Evolutionary conservation across 2,329 filamentous ascomycete genomes (phyloP), one percentile per base, ranked within the genome.

Genomic region (Xylariaceae sp.): DNA sequence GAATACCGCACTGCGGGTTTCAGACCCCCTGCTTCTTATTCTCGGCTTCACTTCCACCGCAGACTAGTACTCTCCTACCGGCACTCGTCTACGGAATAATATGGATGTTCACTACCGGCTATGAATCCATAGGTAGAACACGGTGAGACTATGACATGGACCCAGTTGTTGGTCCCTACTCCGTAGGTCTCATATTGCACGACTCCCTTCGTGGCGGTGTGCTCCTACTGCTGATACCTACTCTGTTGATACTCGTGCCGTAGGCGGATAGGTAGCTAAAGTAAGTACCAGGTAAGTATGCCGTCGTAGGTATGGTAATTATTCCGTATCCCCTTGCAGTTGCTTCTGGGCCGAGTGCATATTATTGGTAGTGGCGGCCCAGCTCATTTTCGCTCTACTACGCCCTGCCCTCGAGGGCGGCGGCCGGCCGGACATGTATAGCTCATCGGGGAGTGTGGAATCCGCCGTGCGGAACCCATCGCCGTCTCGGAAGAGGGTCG

Each of bases 401-500:
- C 51, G 59, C 30, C 4, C 51, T 9, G 9, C 30, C 39, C 55
- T 51, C 11, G n/a, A 17, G 17, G 37, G 17, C n/a, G 49, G 17
- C 4, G 34, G 15, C 23, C 57, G 51, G 42, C 18, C 11, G 13
- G 42, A 5, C 23, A 48, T 42, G 42, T 47, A 61, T n/a, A 54
- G 35, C 1, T 70, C 69, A 7, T 69, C 69, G 9, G 51, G 3
- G 18, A 64, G 65, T 8, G 62, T 60, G 52, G 35, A 47, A 50
- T 69, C 69, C 45, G 53, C 45, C 23, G 63, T 13, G 18, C 64
- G 62, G 42, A 67, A 68, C 15, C 68, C 68, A 8, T 70, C 67
- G 17, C 67, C 90, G 3, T 94, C 89, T 69, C 86, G 86, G 66
- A 97, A 86, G 1, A 96, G 81, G 18, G 87, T 85, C 34, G 76